Evolutionary conservation across 768 basidiomycete genomes (phyloP).

Genomic region (Strobilomyces dryophilus): DNA sequence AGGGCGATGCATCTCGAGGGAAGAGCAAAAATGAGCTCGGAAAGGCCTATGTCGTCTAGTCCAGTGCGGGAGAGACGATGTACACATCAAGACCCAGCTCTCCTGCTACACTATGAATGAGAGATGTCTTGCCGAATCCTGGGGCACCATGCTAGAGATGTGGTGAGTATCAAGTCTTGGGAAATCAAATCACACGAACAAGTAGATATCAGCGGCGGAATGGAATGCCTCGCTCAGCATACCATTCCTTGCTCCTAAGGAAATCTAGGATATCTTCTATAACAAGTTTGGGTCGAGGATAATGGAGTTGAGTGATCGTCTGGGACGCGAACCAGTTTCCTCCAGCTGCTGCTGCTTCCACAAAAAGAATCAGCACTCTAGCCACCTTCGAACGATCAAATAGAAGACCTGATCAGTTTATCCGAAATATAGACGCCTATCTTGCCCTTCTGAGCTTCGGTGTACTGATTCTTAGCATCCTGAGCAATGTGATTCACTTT

Average conservation of each 20-base stretch:
- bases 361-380: background rate
- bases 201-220: slow-evolving; percentile 80
- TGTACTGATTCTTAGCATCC: slow-evolving; percentile 52
- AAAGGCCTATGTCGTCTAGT: slow-evolving; percentile 59
- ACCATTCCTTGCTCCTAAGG: slow-evolving; percentile 66
- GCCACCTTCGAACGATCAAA: background rate
- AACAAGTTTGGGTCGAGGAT: slow-evolving; percentile 63
- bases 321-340: slow-evolving; percentile 52
- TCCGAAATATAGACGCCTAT: slow-evolving; percentile 54
- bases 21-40: slow-evolving; percentile 53
- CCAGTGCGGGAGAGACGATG: slow-evolving; percentile 61
- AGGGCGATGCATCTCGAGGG: slow-evolving; percentile 72
- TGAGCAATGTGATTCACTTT: slow-evolving; percentile 44
- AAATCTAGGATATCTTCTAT: slow-evolving; percentile 71
- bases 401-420: slow-evolving; percentile 34
- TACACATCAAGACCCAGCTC: slow-evolving; percentile 73
- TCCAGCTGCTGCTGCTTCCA: slow-evolving; percentile 43
- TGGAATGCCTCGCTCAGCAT: slow-evolving; percentile 71
- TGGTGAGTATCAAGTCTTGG: background rate
- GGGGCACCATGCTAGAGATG: slow-evolving; percentile 58
- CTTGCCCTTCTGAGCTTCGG: slow-evolving; percentile 45
- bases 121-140: slow-evolving; percentile 74
- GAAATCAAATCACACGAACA: slow-evolving; percentile 22
- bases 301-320: slow-evolving; percentile 63
- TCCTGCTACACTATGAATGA: slow-evolving; percentile 75